Conservation (phyloP, 306 rosid species). For the Trifolium dubium region DNA sequence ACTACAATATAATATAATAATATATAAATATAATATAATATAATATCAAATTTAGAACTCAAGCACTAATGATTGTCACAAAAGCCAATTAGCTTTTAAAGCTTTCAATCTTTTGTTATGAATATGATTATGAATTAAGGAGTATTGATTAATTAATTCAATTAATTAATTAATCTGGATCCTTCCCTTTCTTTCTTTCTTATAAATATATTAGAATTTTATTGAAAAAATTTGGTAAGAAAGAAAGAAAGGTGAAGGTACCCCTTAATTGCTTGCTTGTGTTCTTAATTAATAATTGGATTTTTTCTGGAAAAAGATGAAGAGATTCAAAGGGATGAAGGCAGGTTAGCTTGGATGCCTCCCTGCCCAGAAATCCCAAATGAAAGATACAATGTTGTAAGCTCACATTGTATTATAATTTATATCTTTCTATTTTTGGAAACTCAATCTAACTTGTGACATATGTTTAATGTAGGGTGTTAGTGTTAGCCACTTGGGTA, state of each 20-base stretch:
- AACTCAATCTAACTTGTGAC: neutral
- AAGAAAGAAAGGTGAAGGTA: neutral
- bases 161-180: no score
- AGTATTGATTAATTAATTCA: neutral
- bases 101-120: neutral
- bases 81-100: neutral
- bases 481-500: neutral
- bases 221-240: no score
- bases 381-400: neutral
- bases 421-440: conserved; percentile 8
- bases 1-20: neutral
- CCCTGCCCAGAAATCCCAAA: conserved; percentile 7
- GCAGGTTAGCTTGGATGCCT: neutral
- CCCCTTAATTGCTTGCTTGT: conserved; percentile 1
- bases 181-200: no score
- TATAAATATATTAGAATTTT: no score
- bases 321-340: neutral
- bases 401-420: neutral
- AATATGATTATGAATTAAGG: neutral
- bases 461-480: neutral
- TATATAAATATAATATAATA: no score
- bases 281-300: neutral
- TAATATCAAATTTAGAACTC: conserved; percentile 18
- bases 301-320: neutral
- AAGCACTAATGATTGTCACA: neutral